Evolutionary conservation across 108 stramenopile genomes (phyloP).

Genomic region (Nitzschia putrida): DNA sequence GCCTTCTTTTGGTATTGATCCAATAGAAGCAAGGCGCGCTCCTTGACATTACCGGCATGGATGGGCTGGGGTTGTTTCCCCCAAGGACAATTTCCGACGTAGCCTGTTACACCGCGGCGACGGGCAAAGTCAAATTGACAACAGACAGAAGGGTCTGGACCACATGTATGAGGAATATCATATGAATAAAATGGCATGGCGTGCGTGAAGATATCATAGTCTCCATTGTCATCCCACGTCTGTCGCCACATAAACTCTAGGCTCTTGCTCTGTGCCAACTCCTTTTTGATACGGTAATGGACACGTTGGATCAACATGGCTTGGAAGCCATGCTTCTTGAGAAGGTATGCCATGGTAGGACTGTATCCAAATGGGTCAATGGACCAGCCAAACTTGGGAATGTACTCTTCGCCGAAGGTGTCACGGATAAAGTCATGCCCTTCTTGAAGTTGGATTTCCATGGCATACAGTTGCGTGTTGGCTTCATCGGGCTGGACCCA

Average conservation of each 20-base stretch:
- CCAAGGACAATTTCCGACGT: constrained; percentile 50
- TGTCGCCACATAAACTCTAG: constrained; percentile 72
- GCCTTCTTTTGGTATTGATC: constrained; percentile 72
- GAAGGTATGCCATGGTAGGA: constrained; percentile 61
- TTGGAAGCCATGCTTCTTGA: constrained; percentile 53
- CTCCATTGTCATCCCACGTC: constrained; percentile 55
- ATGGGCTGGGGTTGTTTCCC: constrained; percentile 36
- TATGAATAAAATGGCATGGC: constrained; percentile 69
- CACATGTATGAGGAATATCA: constrained; percentile 68
- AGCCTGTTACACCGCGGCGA: neutral
- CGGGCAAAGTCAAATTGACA: constrained; percentile 68
- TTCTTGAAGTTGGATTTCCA: constrained; percentile 71
- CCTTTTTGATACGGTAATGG: constrained; percentile 71
- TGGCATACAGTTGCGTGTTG: constrained; percentile 63
- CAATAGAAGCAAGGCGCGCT: constrained; percentile 44
- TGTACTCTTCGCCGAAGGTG: constrained; percentile 45
- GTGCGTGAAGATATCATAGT: constrained; percentile 65
- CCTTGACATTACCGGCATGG: constrained; percentile 36
- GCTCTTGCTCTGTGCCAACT: constrained; percentile 51
- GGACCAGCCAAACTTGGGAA: constrained; percentile 68
- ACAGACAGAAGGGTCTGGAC: constrained; percentile 61
- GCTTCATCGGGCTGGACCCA: constrained; percentile 75
- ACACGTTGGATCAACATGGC: constrained; percentile 71
- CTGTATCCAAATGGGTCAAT: constrained; percentile 73
- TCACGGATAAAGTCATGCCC: constrained; percentile 61